Conservation (phyloP, 148 eudicot species). For the Chenopodium quinoa region DNA sequence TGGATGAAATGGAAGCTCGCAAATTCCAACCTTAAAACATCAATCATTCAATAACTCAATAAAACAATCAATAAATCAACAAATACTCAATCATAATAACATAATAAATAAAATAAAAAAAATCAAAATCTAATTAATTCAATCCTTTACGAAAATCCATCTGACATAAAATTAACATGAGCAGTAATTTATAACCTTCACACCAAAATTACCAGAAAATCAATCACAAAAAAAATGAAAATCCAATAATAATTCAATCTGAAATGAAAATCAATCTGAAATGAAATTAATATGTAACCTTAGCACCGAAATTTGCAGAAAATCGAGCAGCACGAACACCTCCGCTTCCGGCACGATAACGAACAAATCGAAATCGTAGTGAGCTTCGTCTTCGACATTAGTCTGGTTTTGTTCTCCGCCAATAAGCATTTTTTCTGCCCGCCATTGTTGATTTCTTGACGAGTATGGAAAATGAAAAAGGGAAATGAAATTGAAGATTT, state of each 20-base stretch:
- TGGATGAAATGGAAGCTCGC: conserved; percentile 99
- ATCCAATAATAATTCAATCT: too few species aligned
- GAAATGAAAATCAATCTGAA: too few species aligned
- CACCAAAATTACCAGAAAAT: too few species aligned
- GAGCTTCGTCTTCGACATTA: conserved; percentile 32
- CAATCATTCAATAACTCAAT: neutral
- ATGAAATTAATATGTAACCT: conserved; percentile 38
- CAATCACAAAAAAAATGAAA: too few species aligned
- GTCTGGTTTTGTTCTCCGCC: conserved; percentile 51
- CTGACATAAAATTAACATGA: too few species aligned
- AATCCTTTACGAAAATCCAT: too few species aligned
- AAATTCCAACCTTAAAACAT: conserved; percentile 73
- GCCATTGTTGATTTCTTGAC: conserved; percentile 7
- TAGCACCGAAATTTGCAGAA: conserved; percentile 85
- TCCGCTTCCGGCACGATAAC: conserved; percentile 96
- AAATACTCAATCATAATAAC: neutral
- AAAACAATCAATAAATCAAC: neutral
- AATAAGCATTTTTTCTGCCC: conserved; percentile 75
- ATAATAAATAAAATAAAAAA: neutral
- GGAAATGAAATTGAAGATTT: neutral
- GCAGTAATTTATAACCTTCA: too few species aligned
- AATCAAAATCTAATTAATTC: neutral
- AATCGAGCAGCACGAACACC: conserved; percentile 94
- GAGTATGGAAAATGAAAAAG: neutral
- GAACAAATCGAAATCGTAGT: conserved; percentile 87